phyloP scores from a whole-genome alignment of 164 flowering plant species.

The Akebia trifoliata region DNA sequence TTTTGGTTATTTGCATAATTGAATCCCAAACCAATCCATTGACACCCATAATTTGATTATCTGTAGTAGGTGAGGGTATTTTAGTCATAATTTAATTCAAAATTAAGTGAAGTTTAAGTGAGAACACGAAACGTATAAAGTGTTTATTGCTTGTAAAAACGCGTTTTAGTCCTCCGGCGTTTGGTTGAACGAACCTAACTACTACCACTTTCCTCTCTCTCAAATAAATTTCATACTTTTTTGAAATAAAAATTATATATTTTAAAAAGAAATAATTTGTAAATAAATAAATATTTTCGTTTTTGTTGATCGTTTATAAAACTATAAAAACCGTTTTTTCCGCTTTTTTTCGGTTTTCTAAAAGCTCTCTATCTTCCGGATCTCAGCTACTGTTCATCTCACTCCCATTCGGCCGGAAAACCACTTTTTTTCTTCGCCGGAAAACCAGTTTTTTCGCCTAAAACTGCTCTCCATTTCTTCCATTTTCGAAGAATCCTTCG shows the following conservation, averaged over 20 bases:
- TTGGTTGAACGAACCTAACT: slow-evolving; percentile 91
- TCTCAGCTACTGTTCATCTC: slow-evolving; percentile 14
- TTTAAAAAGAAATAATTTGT: no score
- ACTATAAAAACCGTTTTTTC: slow-evolving; percentile 41
- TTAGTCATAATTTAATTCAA: no score
- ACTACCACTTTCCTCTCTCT: slow-evolving; percentile 53
- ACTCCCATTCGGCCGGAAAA: slow-evolving; percentile 19
- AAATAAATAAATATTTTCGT: no score
- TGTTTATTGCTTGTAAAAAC: slow-evolving; percentile 24
- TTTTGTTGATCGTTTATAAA: no score
- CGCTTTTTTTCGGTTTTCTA: slow-evolving; percentile 44
- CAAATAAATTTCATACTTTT: no score
- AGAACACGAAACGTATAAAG: background rate
- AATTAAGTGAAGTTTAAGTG: background rate
- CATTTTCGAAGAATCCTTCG: background rate
- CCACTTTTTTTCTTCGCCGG: slow-evolving; percentile 29
- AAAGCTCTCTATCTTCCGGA: slow-evolving; percentile 14
- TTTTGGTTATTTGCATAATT: no score
- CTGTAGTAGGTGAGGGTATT: slow-evolving; percentile 10
- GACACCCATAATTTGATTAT: no score
- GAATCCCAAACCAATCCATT: no score
- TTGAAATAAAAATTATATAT: no score
- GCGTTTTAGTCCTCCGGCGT: slow-evolving; percentile 46
- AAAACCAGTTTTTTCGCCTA: slow-evolving; percentile 25
- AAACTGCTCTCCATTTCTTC: no score